These are phyloP conservation scores for Pelargonium exstipulatum DNA, from an alignment of 441 rosid species.

Conservation along the genomic window DNA sequence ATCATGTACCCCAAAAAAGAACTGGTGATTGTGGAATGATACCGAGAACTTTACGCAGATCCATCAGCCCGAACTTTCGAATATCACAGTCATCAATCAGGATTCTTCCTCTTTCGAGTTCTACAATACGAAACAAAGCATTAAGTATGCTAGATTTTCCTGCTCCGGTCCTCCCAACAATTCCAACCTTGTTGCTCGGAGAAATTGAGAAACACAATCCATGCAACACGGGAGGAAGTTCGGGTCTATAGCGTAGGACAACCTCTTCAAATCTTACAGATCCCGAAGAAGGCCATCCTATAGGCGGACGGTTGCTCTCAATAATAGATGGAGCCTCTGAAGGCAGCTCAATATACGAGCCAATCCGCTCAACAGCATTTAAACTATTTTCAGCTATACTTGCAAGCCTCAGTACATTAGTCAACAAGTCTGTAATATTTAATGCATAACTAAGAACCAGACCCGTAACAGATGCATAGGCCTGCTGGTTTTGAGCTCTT, in stretches of 20 bases:
- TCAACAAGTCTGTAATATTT: conserved; percentile 68
- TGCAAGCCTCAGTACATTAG: conserved; percentile 75
- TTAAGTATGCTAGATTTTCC: conserved; percentile 93
- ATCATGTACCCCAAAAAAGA: conserved; percentile 73
- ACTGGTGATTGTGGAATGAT: conserved; percentile 95
- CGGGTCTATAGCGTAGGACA: conserved; percentile 78
- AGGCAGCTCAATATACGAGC: conserved; percentile 68
- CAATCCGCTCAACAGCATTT: conserved; percentile 85
- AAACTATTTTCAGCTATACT: conserved; percentile 86
- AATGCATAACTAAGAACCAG: conserved; percentile 85
- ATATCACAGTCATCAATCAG: conserved; percentile 67
- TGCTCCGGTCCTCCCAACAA: conserved; percentile 96
- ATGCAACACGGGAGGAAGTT: conserved; percentile 84
- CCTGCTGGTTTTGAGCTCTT: conserved; percentile 62
- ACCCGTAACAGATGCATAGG: conserved; percentile 89
- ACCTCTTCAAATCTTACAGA: conserved; percentile 73
- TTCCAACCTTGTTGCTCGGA: conserved; percentile 80
- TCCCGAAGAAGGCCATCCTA: conserved; percentile 93
- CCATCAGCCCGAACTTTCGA: conserved; percentile 67
- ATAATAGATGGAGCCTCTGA: conserved; percentile 75
- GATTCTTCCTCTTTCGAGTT: conserved; percentile 76
- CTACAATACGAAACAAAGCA: conserved; percentile 83
- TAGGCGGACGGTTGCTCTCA: conserved; percentile 75
- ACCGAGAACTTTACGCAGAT: conserved; percentile 79
- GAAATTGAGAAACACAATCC: conserved; percentile 61